Conservation (phyloP, 139 green algal genomes). For the Picochlorum sp. region DNA sequence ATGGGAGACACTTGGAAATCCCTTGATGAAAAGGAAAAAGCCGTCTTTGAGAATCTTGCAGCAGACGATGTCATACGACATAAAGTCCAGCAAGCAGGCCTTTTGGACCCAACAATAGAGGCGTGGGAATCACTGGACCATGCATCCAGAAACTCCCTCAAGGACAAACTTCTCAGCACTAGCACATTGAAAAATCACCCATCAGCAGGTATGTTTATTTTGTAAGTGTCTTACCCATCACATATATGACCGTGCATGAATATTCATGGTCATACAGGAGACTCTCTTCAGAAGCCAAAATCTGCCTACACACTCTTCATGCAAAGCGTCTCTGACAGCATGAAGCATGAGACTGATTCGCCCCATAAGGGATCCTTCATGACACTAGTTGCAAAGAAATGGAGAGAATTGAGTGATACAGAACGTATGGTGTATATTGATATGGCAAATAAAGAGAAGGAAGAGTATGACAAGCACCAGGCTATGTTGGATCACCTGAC, state of each 20-base stretch:
- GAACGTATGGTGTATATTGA: slow-evolving; percentile 6
- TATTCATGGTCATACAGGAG: neutral
- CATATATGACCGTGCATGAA: no score
- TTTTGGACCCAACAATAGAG: neutral
- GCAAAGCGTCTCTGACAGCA: slow-evolving; percentile 5
- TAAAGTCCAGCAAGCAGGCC: neutral
- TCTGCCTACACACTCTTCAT: slow-evolving; percentile 24
- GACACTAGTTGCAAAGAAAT: neutral
- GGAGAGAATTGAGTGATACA: slow-evolving; percentile 6
- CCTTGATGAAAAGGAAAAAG: neutral
- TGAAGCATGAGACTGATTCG: neutral
- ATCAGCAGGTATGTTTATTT: no score
- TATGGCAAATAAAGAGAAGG: neutral
- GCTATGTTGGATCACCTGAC: no score
- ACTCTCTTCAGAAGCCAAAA: slow-evolving; percentile 2
- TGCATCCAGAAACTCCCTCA: neutral
- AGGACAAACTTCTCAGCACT: no score
- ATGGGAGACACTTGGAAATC: slow-evolving; percentile 4
- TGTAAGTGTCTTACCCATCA: no score
- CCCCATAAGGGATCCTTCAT: slow-evolving; percentile 6
- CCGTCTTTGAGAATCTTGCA: neutral
- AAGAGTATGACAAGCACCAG: neutral
- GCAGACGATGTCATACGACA: neutral
- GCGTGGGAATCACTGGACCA: neutral
- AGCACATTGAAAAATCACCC: no score